Evolutionary conservation across 306 rosid genomes (phyloP), one percentile per base, ranked within the genome.

Genomic region (Dalbergia cochinchinensis): DNA sequence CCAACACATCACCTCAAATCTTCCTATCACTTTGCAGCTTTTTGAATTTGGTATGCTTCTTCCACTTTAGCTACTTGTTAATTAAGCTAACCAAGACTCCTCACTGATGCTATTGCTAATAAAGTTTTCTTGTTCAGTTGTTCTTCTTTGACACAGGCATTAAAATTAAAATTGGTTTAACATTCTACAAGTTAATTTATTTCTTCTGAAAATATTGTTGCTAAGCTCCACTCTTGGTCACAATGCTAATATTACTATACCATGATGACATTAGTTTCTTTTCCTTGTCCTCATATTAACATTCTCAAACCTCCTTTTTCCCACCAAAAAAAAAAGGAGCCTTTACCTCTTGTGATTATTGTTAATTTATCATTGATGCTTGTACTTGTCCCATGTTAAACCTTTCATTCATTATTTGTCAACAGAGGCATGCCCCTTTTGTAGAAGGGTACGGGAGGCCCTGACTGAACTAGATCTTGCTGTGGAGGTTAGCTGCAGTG

Each of bases 361-460:
- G 67, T 71, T 74, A 41, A 45, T 80, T 11, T 67, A 72, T 76
- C 26, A 58, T 20, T 39, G 41, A 78, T 47, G 51, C 55, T 55
- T 78, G 69, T 37, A 33, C 42, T 16, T 55, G 34, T 44, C 74
- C 51, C 47, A 35, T 69, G 48, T 74, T 79, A 64, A 83, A 69
- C 68, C 22, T 76, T 80, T 62, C 57, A 66, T 79, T 65, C 74
- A 50, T 44, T 76, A 82, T 81, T 79, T 92, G 83, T 88, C 82
- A 70, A 86, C 96, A 94, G 97, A 94, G 86, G 98, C 98, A 64
- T 94, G 98, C 85, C 98, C 98, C 70, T 94, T 92, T 87, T 94
- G 98, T 88, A 85, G 98, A 90, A 90, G 97, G 86, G 98, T 92
- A 78, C 90, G 98, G 34, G 98, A 94, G 82, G 94, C 98, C 78